Evolutionary conservation across 2,329 filamentous ascomycete genomes (phyloP).

Genomic region (Aurifilum marmelostoma): DNA sequence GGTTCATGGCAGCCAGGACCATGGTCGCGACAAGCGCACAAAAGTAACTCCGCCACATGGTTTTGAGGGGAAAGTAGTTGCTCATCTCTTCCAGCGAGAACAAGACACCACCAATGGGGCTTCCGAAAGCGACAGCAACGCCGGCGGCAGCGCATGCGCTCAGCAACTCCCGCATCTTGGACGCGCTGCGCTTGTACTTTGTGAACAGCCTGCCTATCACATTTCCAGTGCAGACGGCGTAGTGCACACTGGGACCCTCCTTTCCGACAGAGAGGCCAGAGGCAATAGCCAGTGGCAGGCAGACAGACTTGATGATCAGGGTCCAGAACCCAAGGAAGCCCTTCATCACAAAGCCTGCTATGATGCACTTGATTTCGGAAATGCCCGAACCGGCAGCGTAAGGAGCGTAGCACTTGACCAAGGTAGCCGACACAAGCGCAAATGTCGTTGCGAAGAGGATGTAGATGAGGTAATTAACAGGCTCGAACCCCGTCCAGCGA

Average conservation of each 20-base stretch:
- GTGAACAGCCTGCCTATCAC: slow-evolving; percentile 91
- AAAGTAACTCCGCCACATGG: slow-evolving; percentile 97
- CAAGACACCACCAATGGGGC: slow-evolving; percentile 92
- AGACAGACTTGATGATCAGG: slow-evolving; percentile 89
- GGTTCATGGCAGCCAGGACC: slow-evolving; percentile 93
- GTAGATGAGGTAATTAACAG: slow-evolving; percentile 86
- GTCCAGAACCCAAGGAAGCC: slow-evolving; percentile 93
- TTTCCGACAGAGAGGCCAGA: slow-evolving; percentile 95
- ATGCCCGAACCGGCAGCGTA: slow-evolving; percentile 97
- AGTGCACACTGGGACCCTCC: slow-evolving; percentile 98
- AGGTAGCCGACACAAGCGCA: slow-evolving; percentile 76
- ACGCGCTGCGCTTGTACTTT: slow-evolving; percentile 89
- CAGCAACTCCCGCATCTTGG: slow-evolving; percentile 92
- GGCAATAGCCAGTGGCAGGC: slow-evolving; percentile 87
- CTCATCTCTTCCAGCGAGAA: slow-evolving; percentile 99
- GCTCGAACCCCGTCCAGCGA: slow-evolving; percentile 77
- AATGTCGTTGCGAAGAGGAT: slow-evolving; percentile 84
- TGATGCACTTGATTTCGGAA: slow-evolving; percentile 99
- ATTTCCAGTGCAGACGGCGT: slow-evolving; percentile 95
- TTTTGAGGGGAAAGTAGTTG: slow-evolving; percentile 93
- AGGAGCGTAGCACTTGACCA: slow-evolving; percentile 90
- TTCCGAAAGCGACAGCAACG: slow-evolving; percentile 95
- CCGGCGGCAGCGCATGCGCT: slow-evolving; percentile 94
- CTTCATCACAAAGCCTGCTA: slow-evolving; percentile 99
- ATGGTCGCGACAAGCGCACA: slow-evolving; percentile 94